Evolutionary conservation across 2,329 filamentous ascomycete species (phyloP).

Genomic region (Colletotrichum nymphaeae): DNA sequence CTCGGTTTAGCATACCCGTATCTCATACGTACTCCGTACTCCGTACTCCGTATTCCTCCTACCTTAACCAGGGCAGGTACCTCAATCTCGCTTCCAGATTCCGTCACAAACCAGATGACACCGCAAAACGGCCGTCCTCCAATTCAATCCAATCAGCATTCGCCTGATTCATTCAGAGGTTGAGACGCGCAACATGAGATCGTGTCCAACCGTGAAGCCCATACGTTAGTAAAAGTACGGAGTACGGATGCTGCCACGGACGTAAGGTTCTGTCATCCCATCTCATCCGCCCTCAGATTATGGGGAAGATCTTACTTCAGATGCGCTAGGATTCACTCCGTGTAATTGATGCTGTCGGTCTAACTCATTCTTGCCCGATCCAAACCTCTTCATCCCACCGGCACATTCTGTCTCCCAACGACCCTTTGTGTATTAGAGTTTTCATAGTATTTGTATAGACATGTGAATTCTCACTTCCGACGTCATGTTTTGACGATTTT

Average conservation of each 20-base stretch:
- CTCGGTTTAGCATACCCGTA: not conserved
- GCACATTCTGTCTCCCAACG: too few relatives aligned
- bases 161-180: not conserved
- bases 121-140: not conserved
- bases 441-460: too few relatives aligned
- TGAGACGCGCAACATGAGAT: not conserved
- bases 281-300: not conserved
- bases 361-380: too few relatives aligned
- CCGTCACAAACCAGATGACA: not conserved
- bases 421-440: too few relatives aligned
- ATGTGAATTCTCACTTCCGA: too few relatives aligned
- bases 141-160: not conserved
- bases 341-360: not conserved
- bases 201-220: too few relatives aligned
- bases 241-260: not conserved
- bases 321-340: not conserved
- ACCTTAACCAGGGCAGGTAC: not conserved
- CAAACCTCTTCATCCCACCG: too few relatives aligned
- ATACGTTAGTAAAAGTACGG: too few relatives aligned
- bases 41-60: not conserved
- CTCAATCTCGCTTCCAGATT: not conserved
- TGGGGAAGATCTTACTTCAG: not conserved
- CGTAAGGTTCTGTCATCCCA: conserved; percentile 27
- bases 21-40: not conserved
- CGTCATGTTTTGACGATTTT: too few relatives aligned